A percentile compares a stretch with the other conserved stretches of the same genome.
Conservation (phyloP, 352 stramenopile species). For the Phytophthora constricta region DNA sequence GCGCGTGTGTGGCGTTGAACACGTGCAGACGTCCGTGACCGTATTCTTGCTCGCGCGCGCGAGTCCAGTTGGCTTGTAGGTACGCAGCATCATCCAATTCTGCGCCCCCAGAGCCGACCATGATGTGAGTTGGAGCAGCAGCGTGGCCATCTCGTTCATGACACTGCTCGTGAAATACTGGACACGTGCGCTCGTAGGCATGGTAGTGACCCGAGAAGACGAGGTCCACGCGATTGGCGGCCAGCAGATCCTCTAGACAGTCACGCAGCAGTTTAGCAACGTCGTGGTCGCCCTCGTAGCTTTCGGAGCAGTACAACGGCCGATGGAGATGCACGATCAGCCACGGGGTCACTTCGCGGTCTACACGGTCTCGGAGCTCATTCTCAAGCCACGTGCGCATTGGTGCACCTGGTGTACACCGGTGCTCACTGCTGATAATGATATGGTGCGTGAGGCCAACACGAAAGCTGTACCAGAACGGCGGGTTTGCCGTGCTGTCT, state of each 20-base stretch:
- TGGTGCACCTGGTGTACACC: constrained; percentile 41
- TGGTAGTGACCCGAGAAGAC: constrained; percentile 68
- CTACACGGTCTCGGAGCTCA: constrained; percentile 46
- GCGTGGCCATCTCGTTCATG: constrained; percentile 21
- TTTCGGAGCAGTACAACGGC: constrained; percentile 53
- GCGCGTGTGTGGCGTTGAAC: constrained; percentile 49
- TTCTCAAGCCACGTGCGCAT: constrained; percentile 55
- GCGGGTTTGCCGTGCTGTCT: constrained; percentile 35
- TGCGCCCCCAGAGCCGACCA: constrained; percentile 54
- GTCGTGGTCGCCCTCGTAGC: constrained; percentile 35
- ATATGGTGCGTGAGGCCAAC: constrained; percentile 53
- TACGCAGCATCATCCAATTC: constrained; percentile 43
- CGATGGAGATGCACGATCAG: constrained; percentile 64
- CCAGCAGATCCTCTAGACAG: constrained; percentile 44
- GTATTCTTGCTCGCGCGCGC: constrained; percentile 39
- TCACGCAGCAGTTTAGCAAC: constrained; percentile 40
- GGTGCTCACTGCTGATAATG: constrained; percentile 58
- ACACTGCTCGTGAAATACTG: constrained; percentile 46
- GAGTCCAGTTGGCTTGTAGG: constrained; percentile 31
- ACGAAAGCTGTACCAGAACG: constrained; percentile 64
- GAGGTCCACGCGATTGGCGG: constrained; percentile 48
- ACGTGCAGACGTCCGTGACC: constrained; percentile 57
- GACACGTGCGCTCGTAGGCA: constrained; percentile 64
- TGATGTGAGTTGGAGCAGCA: constrained; percentile 51
- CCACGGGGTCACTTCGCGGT: constrained; percentile 57